These are phyloP conservation scores for Agarophyton chilense DNA, from an alignment of 23 red algal genomes.

Conservation along the genomic window DNA sequence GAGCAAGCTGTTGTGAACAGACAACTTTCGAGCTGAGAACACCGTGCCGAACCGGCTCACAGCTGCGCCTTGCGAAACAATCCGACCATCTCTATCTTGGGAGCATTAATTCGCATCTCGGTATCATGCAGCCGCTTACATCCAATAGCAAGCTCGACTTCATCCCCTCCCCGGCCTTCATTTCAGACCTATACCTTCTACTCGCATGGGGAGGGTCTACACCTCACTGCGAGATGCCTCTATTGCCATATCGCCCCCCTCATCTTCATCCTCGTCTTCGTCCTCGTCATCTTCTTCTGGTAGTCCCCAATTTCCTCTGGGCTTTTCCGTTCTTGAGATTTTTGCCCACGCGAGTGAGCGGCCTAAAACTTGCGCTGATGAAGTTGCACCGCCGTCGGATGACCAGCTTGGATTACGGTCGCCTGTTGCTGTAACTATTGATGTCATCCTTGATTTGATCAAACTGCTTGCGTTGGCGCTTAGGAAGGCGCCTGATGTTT, in stretches of 20 bases:
- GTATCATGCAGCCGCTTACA: not conserved
- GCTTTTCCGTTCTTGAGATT: not conserved
- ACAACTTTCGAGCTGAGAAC: too few species aligned
- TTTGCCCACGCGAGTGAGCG: not conserved
- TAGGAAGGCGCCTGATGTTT: not conserved
- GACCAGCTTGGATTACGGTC: constrained; percentile 17
- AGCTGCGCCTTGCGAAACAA: too few species aligned
- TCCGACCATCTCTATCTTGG: too few species aligned
- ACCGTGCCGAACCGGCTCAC: too few species aligned
- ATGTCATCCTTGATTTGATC: not conserved
- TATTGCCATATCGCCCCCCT: not conserved
- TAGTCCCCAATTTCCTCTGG: not conserved
- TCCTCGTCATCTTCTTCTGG: not conserved
- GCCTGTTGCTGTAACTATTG: not conserved
- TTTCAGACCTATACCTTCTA: not conserved
- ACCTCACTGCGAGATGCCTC: not conserved
- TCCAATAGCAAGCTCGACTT: not conserved
- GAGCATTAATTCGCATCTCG: too few species aligned
- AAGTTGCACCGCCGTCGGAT: constrained; percentile 12
- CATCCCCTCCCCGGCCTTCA: too few species aligned
- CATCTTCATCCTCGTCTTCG: not conserved
- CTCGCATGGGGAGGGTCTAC: not conserved
- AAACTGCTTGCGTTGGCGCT: not conserved
- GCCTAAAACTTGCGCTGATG: not conserved
- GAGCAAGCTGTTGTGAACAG: too few species aligned